These are phyloP conservation scores for Pseudisothecium myosuroides DNA, from an alignment of 225 moss, liverwort and hornwort species.

Conservation along the genomic window DNA sequence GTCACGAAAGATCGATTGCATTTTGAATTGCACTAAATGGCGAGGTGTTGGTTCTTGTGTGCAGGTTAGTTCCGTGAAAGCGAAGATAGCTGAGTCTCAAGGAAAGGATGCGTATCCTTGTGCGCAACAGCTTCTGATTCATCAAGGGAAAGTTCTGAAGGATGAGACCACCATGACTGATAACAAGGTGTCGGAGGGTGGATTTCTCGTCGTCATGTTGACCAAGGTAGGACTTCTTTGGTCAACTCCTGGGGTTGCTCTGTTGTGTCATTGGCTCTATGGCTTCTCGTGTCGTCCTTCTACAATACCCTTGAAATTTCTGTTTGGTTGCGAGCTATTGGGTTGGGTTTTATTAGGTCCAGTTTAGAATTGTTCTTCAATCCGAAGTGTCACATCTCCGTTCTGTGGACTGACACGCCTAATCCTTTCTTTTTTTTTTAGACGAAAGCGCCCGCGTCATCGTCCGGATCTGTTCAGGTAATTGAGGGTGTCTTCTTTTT, in stretches of 20 bases:
- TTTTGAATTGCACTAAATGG: background rate
- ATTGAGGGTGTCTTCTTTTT: background rate
- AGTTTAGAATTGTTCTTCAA: background rate
- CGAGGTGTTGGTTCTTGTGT: background rate
- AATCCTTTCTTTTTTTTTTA: background rate
- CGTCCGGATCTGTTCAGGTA: constrained; percentile 60
- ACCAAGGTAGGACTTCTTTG: constrained; percentile 54
- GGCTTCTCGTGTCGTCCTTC: background rate
- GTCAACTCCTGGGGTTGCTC: background rate
- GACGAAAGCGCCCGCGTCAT: constrained; percentile 65
- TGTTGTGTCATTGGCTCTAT: background rate
- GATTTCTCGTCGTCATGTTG: constrained; percentile 95
- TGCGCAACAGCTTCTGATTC: constrained; percentile 90
- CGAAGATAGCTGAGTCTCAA: constrained; percentile 78
- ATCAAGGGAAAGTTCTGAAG: constrained; percentile 97
- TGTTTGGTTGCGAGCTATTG: background rate
- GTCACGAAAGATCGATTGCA: background rate
- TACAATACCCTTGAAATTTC: too few relatives aligned
- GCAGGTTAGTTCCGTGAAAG: constrained; percentile 87
- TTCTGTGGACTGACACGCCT: background rate
- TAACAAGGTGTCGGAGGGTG: constrained; percentile 90
- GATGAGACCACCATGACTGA: constrained; percentile 92
- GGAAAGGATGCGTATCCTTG: constrained; percentile 83
- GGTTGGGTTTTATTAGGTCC: background rate
- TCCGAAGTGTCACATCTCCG: background rate